phyloP scores from a whole-genome alignment of 106 monocot genomes.

The Alisma plantagoaquatica region DNA sequence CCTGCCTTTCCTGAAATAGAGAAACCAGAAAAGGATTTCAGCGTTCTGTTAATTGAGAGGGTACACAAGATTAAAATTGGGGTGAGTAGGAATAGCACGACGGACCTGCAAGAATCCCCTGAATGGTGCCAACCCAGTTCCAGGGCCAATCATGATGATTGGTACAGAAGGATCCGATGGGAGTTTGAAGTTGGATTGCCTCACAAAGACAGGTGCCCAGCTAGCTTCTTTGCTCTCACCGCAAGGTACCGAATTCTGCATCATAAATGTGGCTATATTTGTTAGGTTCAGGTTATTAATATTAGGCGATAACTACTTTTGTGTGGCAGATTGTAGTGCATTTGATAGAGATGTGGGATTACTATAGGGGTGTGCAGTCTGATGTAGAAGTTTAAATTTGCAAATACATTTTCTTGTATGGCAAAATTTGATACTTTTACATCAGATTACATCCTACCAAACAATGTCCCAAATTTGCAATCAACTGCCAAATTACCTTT shows the following conservation, averaged over 20 bases:
- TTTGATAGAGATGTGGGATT: no score
- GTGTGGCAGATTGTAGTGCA: no score
- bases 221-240: slow-evolving; percentile 34
- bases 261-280: no score
- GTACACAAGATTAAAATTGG: background rate
- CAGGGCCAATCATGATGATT: slow-evolving; percentile 62
- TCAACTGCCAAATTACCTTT: no score
- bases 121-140: slow-evolving; percentile 66
- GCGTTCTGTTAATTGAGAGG: background rate
- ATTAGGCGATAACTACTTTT: no score
- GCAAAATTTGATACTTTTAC: no score
- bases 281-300: no score
- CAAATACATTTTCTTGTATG: no score
- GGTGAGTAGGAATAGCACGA: background rate
- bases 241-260: slow-evolving; percentile 19
- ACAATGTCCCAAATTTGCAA: no score
- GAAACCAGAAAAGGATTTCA: background rate
- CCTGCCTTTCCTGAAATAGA: slow-evolving; percentile 55
- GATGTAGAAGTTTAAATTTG: no score
- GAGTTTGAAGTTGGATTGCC: slow-evolving; percentile 53
- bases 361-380: no score
- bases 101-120: slow-evolving; percentile 59
- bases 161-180: slow-evolving; percentile 39
- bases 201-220: slow-evolving; percentile 62
- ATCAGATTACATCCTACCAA: no score